Conservation (phyloP, 2,329 filamentous ascomycete species). For the Cladorrhinum sp. region DNA sequence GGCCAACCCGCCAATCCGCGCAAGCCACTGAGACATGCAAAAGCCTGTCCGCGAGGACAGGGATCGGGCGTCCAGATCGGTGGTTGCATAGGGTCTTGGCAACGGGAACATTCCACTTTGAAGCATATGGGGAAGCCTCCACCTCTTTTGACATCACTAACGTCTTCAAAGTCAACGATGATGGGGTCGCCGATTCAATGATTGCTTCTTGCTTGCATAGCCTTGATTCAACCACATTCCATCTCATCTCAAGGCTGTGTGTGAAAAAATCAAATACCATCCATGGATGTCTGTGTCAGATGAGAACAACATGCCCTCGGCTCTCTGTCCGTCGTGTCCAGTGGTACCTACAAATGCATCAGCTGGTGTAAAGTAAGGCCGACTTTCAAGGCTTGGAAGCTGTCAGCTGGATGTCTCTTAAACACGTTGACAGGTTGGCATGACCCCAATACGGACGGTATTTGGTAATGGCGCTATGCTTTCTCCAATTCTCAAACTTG, state of each 20-base stretch:
- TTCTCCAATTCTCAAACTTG: background rate
- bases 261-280: too few relatives aligned
- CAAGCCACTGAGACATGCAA: slow-evolving; percentile 5
- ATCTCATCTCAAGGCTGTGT: too few relatives aligned
- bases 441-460: too few relatives aligned
- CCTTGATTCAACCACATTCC: too few relatives aligned
- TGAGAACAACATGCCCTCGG: background rate
- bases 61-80: slow-evolving; percentile 3
- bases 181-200: too few relatives aligned
- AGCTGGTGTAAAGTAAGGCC: background rate
- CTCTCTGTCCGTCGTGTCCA: background rate
- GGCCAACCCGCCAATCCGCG: slow-evolving; percentile 1
- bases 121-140: background rate
- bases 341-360: background rate
- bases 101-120: background rate
- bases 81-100: slow-evolving; percentile 1
- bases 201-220: too few relatives aligned
- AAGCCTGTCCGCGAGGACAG: background rate
- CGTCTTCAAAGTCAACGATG: too few relatives aligned
- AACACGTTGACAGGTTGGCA: background rate
- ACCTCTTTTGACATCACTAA: background rate
- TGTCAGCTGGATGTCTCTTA: background rate
- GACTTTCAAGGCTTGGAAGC: background rate
- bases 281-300: too few relatives aligned
- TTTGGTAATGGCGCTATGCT: too few relatives aligned